A percentile compares a stretch with the other conserved stretches of the same genome.
Evolutionary conservation across 1,284 basidiomycete species (phyloP).

Genomic region (Puccinia novopanici): DNA sequence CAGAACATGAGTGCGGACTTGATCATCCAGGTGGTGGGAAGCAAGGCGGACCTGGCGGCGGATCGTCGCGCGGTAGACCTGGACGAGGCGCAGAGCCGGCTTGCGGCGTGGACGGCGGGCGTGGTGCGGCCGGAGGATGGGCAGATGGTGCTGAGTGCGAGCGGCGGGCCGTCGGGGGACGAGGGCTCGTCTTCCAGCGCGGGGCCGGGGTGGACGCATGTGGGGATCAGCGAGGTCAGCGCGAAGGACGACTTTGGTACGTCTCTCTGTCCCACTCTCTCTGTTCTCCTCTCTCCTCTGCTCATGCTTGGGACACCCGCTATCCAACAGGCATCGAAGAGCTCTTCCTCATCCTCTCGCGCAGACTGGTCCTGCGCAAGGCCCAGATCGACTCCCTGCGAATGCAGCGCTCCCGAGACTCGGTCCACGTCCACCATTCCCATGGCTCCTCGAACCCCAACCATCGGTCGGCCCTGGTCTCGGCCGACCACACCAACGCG

Average conservation of each 20-base stretch:
- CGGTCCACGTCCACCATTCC: conserved; percentile 1
- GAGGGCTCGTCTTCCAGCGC: neutral
- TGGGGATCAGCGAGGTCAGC: conserved; percentile 43
- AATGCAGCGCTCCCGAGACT: conserved; percentile 16
- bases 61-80: conserved; percentile 67
- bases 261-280: neutral
- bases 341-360: conserved; percentile 32
- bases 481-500: no score
- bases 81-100: conserved; percentile 69
- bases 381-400: conserved; percentile 24
- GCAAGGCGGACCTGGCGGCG: conserved; percentile 76
- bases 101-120: conserved; percentile 54
- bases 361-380: conserved; percentile 39
- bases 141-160: neutral
- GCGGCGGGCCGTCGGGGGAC: neutral
- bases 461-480: no score
- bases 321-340: conserved; percentile 38
- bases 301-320: neutral
- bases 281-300: neutral
- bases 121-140: neutral
- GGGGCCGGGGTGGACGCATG: neutral
- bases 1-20: conserved; percentile 71
- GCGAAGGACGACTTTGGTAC: conserved; percentile 49
- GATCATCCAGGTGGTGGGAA: conserved; percentile 87
- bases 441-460: neutral